Conservation (phyloP, 108 stramenopile genomes). For the Nitzschia sp. region DNA sequence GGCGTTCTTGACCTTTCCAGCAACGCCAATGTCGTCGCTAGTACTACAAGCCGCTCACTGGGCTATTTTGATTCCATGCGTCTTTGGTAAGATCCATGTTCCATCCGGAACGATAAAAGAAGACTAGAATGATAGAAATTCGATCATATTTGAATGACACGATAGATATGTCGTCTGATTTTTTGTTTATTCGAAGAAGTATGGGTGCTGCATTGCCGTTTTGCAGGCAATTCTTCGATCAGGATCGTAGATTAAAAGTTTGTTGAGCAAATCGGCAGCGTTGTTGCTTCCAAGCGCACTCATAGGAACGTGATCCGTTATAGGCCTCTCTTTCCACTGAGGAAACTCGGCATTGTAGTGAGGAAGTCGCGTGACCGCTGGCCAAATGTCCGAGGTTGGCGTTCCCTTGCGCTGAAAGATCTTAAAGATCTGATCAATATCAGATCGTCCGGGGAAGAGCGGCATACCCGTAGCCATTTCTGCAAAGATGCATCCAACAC, state of each 20-base stretch:
- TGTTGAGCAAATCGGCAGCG: slow-evolving; percentile 76
- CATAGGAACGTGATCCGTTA: slow-evolving; percentile 81
- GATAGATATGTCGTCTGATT: too few relatives aligned
- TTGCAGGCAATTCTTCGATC: slow-evolving; percentile 85
- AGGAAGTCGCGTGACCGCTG: slow-evolving; percentile 83
- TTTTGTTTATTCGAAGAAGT: slow-evolving; percentile 54
- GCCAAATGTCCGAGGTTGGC: slow-evolving; percentile 89
- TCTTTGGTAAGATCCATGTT: slow-evolving; percentile 8
- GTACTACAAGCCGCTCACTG: slow-evolving; percentile 85
- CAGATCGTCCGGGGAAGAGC: slow-evolving; percentile 82
- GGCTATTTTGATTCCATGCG: slow-evolving; percentile 33
- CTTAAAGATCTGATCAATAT: slow-evolving; percentile 90
- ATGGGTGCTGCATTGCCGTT: slow-evolving; percentile 82
- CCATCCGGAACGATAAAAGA: background rate
- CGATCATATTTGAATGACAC: too few relatives aligned
- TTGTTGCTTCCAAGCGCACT: slow-evolving; percentile 63
- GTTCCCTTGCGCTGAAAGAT: slow-evolving; percentile 93
- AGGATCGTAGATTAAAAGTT: slow-evolving; percentile 86
- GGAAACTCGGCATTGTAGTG: slow-evolving; percentile 93
- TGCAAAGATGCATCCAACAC: slow-evolving; percentile 96
- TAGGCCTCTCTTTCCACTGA: slow-evolving; percentile 80
- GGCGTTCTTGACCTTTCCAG: slow-evolving; percentile 93
- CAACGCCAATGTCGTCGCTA: slow-evolving; percentile 77
- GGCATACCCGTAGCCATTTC: slow-evolving; percentile 94
- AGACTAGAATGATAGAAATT: too few relatives aligned